Conservation (phyloP, 2,329 filamentous ascomycete genomes). For the Periglandula ipomoeae region DNA sequence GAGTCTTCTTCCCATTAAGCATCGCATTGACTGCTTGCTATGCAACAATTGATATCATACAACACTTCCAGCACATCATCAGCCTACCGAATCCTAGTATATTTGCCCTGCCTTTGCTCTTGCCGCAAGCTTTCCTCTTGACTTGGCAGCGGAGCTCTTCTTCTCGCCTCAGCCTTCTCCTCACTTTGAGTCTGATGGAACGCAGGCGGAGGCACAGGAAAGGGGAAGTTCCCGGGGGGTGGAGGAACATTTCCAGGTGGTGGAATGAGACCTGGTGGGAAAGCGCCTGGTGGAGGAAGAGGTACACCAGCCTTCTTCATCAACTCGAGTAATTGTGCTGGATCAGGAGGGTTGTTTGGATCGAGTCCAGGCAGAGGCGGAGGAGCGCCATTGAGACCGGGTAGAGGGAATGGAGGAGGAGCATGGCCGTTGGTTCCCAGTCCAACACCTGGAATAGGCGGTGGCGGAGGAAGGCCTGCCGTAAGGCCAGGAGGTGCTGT, state of each 20-base stretch:
- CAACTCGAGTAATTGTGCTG: constrained; percentile 52
- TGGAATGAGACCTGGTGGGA: constrained; percentile 36
- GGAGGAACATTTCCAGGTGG: constrained; percentile 29
- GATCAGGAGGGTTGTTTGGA: constrained; percentile 50
- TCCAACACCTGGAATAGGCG: constrained; percentile 43
- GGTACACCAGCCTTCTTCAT: constrained; percentile 57
- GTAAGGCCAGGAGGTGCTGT: constrained; percentile 30
- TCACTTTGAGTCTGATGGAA: constrained; percentile 25
- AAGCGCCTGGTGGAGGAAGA: constrained; percentile 42
- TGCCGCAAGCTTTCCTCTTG: constrained; percentile 74
- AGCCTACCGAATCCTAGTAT: constrained; percentile 33
- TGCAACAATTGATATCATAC: too few relatives aligned
- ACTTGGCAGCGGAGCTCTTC: constrained; percentile 66
- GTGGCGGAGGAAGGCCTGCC: constrained; percentile 31
- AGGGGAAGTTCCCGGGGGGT: constrained; percentile 22
- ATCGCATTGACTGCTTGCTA: too few relatives aligned
- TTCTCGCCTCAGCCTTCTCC: constrained; percentile 26
- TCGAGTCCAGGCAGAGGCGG: constrained; percentile 48
- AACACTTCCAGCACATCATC: background rate
- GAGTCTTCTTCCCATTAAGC: background rate
- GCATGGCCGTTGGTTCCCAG: constrained; percentile 28
- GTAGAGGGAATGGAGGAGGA: constrained; percentile 46
- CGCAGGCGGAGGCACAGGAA: constrained; percentile 29
- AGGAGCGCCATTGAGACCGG: constrained; percentile 36
- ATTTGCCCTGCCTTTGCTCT: constrained; percentile 61